These are phyloP conservation scores for Myriosclerotinia curreyana DNA, from an alignment of 2,329 filamentous ascomycete genomes.

Conservation along the genomic window DNA sequence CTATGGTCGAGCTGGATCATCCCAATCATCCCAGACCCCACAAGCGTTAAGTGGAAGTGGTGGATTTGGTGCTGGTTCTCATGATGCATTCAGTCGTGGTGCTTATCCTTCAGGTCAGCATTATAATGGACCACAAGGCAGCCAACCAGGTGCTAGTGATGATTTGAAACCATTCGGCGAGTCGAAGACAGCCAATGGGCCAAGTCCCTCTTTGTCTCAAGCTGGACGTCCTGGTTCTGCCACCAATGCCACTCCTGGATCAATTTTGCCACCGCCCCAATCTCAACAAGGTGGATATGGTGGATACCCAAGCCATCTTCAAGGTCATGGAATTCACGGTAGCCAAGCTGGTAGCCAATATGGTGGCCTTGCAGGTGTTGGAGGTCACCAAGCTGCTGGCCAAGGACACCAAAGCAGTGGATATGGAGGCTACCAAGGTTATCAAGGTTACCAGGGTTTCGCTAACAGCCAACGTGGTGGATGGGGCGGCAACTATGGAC, in stretches of 20 bases:
- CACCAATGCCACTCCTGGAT: slow-evolving; percentile 39
- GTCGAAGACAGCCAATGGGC: slow-evolving; percentile 39
- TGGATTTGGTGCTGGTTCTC: slow-evolving; percentile 35
- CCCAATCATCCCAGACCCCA: slow-evolving; percentile 38
- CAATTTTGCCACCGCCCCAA: slow-evolving; percentile 39
- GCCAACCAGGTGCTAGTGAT: slow-evolving; percentile 37
- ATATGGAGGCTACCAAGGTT: slow-evolving; percentile 46
- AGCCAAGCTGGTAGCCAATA: slow-evolving; percentile 40
- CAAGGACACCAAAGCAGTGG: slow-evolving; percentile 45
- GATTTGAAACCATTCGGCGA: slow-evolving; percentile 42
- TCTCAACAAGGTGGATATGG: slow-evolving; percentile 39
- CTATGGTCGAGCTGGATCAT: slow-evolving; percentile 39
- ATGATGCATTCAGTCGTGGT: slow-evolving; percentile 40
- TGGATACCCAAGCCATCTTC: slow-evolving; percentile 40
- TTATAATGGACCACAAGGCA: slow-evolving; percentile 37
- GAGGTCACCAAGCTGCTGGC: slow-evolving; percentile 45
- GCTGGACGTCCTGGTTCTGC: slow-evolving; percentile 40
- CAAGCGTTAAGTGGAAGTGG: slow-evolving; percentile 38
- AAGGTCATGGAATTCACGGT: slow-evolving; percentile 39
- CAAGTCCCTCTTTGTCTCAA: slow-evolving; percentile 40
- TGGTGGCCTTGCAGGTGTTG: slow-evolving; percentile 48
- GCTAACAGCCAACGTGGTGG: slow-evolving; percentile 46
- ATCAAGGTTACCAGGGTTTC: slow-evolving; percentile 41
- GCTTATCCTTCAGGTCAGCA: slow-evolving; percentile 39
- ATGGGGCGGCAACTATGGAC: slow-evolving; percentile 48